Conservation (phyloP, 805 yeast genomes). For the Candida wancherniae region DNA sequence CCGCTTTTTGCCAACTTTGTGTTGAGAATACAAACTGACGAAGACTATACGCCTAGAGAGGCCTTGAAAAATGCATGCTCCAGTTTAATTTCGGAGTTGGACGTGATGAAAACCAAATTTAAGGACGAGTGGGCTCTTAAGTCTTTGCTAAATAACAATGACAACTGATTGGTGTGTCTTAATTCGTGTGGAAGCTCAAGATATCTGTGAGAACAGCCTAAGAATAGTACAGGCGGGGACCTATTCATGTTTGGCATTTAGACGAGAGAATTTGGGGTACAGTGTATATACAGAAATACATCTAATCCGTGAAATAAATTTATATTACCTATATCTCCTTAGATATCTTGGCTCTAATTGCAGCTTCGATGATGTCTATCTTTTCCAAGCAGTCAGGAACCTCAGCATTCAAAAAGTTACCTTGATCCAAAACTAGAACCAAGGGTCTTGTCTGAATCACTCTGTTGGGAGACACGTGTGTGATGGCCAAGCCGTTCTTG, state of each 20-base stretch:
- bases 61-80: conserved; percentile 90
- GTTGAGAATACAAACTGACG: conserved; percentile 93
- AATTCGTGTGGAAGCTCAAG: no score
- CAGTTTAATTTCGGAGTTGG: conserved; percentile 73
- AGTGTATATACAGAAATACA: no score
- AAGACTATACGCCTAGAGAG: conserved; percentile 85
- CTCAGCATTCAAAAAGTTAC: conserved; percentile 35
- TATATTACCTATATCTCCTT: conserved; percentile 5
- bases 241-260: no score
- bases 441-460: conserved; percentile 64
- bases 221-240: no score
- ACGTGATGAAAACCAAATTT: conserved; percentile 69
- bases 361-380: conserved; percentile 53
- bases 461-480: conserved; percentile 77
- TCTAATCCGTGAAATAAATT: no score
- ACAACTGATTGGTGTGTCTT: conserved; percentile 26
- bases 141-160: conserved; percentile 56
- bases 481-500: conserved; percentile 67
- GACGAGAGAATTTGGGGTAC: no score
- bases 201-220: no score
- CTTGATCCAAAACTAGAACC: conserved; percentile 38
- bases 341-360: conserved; percentile 36
- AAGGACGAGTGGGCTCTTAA: conserved; percentile 91
- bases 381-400: conserved; percentile 42
- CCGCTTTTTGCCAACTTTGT: conserved; percentile 94